phyloP scores from a whole-genome alignment of 352 stramenopile species.

The Phytophthora agathidicida region DNA sequence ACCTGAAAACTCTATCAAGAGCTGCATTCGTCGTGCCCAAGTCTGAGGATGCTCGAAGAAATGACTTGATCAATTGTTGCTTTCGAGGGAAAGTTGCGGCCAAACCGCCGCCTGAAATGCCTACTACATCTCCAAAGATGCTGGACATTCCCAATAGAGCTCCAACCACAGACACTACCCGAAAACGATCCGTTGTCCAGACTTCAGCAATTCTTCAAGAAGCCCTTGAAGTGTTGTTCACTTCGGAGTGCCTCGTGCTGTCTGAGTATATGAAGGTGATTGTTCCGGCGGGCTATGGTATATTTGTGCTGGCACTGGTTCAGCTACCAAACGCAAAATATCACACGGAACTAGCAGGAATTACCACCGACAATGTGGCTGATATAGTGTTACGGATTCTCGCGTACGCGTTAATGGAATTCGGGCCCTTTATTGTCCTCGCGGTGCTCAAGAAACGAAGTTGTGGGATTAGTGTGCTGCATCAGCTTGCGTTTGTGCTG shows the following conservation, averaged over 20 bases:
- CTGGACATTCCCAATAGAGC: background rate
- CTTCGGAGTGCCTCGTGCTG: conserved; percentile 41
- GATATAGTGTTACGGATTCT: conserved; percentile 18
- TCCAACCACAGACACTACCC: no score
- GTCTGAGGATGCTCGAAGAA: background rate
- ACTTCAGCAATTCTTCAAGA: conserved; percentile 21
- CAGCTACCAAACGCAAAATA: conserved; percentile 36
- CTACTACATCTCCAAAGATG: background rate
- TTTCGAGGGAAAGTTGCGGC: background rate
- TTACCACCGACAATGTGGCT: conserved; percentile 6
- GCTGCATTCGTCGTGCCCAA: background rate
- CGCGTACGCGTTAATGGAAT: conserved; percentile 31
- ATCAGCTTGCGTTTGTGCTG: conserved; percentile 44
- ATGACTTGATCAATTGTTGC: background rate
- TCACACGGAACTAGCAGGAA: conserved; percentile 31
- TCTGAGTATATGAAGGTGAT: conserved; percentile 50
- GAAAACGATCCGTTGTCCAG: conserved; percentile 8
- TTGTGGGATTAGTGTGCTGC: conserved; percentile 24
- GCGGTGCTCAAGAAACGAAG: conserved; percentile 7
- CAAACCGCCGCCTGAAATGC: no score
- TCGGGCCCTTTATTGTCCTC: conserved; percentile 33
- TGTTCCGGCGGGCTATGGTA: conserved; percentile 35
- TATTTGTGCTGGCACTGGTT: conserved; percentile 21
- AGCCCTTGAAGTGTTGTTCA: conserved; percentile 31
- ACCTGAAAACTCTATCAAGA: conserved; percentile 7